Evolutionary conservation across 768 basidiomycete species (phyloP).

Genomic region (Trametes cingulata): DNA sequence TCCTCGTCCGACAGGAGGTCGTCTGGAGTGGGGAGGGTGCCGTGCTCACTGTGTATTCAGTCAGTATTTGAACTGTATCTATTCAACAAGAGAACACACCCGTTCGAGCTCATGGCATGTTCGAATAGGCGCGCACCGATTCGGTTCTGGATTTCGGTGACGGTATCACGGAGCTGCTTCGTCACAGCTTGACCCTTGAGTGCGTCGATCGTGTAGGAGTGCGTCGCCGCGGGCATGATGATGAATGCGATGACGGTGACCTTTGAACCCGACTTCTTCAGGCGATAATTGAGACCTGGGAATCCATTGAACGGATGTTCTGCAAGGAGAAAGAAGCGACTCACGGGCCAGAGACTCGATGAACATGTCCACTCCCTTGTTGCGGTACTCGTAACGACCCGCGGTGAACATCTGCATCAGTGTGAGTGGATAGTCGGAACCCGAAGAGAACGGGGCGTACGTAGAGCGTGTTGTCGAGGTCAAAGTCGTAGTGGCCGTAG

Average conservation of each 20-base stretch:
- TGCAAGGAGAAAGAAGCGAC: constrained; percentile 24
- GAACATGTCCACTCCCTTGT: constrained; percentile 99
- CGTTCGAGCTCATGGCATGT: constrained; percentile 89
- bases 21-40: constrained; percentile 69
- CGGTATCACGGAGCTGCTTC: constrained; percentile 93
- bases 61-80: background rate
- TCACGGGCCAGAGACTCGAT: constrained; percentile 92
- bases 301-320: background rate
- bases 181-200: constrained; percentile 97
- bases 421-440: constrained; percentile 2
- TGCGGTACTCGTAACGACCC: constrained; percentile 98
- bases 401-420: constrained; percentile 88
- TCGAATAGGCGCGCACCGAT: constrained; percentile 93
- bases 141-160: constrained; percentile 92
- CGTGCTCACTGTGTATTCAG: constrained; percentile 56
- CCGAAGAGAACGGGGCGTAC: constrained; percentile 40
- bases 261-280: constrained; percentile 63
- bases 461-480: constrained; percentile 89
- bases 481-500: constrained; percentile 96
- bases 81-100: constrained; percentile 47
- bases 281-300: constrained; percentile 58
- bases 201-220: constrained; percentile 97
- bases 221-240: constrained; percentile 96
- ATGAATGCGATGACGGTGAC: constrained; percentile 96
- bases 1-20: constrained; percentile 88